These are phyloP conservation scores for Thuja plicata DNA, from an alignment of 83 land plant genomes.

Conservation along the genomic window DNA sequence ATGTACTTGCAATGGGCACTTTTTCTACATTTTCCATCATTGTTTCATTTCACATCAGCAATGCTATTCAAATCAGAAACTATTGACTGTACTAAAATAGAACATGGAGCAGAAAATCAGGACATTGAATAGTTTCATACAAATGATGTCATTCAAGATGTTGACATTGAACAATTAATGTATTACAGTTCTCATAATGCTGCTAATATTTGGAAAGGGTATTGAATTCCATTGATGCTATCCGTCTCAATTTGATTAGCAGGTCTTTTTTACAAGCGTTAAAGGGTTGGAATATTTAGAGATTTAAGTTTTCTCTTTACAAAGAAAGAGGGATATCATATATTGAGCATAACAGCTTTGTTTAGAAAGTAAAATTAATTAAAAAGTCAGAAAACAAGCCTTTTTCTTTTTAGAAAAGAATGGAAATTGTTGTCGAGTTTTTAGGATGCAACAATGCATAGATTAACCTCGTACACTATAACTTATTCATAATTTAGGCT, in stretches of 20 bases:
- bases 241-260: neutral
- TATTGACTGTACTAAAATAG: neutral
- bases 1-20: constrained; percentile 6
- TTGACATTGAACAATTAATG: neutral
- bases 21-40: constrained; percentile 20
- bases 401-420: neutral
- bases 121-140: neutral
- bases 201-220: constrained; percentile 28
- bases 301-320: neutral
- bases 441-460: too few species aligned
- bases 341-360: neutral
- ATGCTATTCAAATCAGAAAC: constrained; percentile 18
- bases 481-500: too few species aligned
- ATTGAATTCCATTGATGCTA: constrained; percentile 16
- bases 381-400: neutral
- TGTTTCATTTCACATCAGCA: constrained; percentile 22
- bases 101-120: neutral
- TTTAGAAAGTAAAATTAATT: neutral
- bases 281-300: constrained; percentile 1
- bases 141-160: neutral
- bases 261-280: constrained; percentile 3
- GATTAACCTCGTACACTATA: too few species aligned
- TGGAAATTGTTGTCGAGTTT: too few species aligned
- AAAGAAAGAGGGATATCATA: neutral
- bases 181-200: constrained; percentile 14